Conservation (phyloP, 768 basidiomycete genomes). For the Boletus eberwhitei region DNA sequence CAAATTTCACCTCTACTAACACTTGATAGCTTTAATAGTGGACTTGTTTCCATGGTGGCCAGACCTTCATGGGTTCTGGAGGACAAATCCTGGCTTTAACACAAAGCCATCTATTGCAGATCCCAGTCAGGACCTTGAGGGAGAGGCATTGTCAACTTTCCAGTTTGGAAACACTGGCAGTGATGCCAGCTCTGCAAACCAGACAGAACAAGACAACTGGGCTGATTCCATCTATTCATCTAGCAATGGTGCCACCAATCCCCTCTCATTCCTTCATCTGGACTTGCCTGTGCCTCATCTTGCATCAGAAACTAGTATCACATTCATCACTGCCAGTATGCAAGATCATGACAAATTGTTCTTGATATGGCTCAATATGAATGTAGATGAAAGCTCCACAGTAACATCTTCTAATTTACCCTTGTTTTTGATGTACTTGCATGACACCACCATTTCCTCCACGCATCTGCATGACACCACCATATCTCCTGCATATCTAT, state of each 20-base stretch:
- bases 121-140: not conserved
- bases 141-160: not conserved
- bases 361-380: too few species aligned
- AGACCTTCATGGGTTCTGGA: not conserved
- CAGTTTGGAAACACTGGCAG: not conserved
- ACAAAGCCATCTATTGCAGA: not conserved
- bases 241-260: not conserved
- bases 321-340: too few species aligned
- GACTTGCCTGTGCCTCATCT: too few species aligned
- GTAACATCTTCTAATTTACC: too few species aligned
- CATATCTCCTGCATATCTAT: too few species aligned
- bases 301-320: too few species aligned
- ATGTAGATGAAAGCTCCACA: too few species aligned
- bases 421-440: too few species aligned
- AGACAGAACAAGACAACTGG: not conserved
- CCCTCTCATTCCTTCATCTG: too few species aligned
- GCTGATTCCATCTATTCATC: not conserved
- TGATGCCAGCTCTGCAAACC: not conserved
- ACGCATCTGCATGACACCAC: too few species aligned
- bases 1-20: not conserved
- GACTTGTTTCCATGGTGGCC: not conserved
- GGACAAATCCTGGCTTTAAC: not conserved
- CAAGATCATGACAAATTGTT: too few species aligned
- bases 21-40: not conserved
- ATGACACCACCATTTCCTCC: too few species aligned